These are phyloP conservation scores for Leptomonas pyrrhocoris DNA, from an alignment of 208 protist species.

Conservation along the genomic window DNA sequence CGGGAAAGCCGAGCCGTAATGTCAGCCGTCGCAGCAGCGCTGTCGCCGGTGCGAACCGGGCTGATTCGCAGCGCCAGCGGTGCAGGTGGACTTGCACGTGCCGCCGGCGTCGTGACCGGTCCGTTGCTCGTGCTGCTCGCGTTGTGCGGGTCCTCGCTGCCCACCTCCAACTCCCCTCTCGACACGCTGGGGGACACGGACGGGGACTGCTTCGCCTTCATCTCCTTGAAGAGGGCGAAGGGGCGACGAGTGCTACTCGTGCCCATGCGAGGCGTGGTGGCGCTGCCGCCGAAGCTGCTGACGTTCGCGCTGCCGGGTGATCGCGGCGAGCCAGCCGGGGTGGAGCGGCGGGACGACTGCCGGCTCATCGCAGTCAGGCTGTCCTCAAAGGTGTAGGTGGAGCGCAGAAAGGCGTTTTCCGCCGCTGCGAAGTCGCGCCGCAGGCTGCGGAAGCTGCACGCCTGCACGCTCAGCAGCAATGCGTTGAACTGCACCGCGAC, in stretches of 20 bases:
- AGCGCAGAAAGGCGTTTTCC: slow-evolving; percentile 53
- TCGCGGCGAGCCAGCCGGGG: slow-evolving; percentile 29
- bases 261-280: background rate
- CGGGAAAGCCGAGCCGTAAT: slow-evolving; percentile 26
- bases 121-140: slow-evolving; percentile 11
- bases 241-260: slow-evolving; percentile 32
- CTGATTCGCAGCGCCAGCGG: slow-evolving; percentile 18
- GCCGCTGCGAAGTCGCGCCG: slow-evolving; percentile 39
- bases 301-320: slow-evolving; percentile 19
- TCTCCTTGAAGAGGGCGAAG: slow-evolving; percentile 50
- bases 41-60: slow-evolving; percentile 1
- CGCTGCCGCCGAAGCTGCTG: slow-evolving; percentile 20
- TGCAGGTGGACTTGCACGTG: slow-evolving; percentile 11
- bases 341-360: slow-evolving; percentile 18
- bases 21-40: slow-evolving; percentile 1
- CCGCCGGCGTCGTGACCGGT: background rate
- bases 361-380: slow-evolving; percentile 35
- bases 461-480: slow-evolving; percentile 56
- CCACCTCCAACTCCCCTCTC: background rate
- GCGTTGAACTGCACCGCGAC: slow-evolving; percentile 62
- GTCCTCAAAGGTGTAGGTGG: slow-evolving; percentile 53
- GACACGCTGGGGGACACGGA: slow-evolving; percentile 4
- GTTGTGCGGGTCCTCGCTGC: slow-evolving; percentile 2
- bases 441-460: slow-evolving; percentile 48
- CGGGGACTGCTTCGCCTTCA: slow-evolving; percentile 40